phyloP scores from a whole-genome alignment of 768 basidiomycete genomes.

The Leccinum uliginosum region DNA sequence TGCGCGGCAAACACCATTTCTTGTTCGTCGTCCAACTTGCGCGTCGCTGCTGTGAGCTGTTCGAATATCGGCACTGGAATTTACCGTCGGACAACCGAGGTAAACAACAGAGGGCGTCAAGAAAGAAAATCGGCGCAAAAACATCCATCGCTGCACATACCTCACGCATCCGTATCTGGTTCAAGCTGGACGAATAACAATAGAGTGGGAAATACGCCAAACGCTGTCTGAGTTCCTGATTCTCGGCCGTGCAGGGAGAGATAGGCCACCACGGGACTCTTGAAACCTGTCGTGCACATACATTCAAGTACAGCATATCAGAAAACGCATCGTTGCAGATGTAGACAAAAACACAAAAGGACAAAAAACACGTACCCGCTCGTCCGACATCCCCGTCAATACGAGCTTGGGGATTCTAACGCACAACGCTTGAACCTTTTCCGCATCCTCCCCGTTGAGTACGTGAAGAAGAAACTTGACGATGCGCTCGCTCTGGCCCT shows the following conservation, averaged over 20 bases:
- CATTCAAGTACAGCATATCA: background rate
- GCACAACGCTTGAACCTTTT: constrained; percentile 63
- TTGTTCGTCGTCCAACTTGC: constrained; percentile 65
- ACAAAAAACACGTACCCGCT: constrained; percentile 45
- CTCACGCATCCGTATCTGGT: constrained; percentile 69
- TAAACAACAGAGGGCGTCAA: background rate
- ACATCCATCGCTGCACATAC: constrained; percentile 8
- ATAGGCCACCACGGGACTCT: constrained; percentile 54
- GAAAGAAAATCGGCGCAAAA: background rate
- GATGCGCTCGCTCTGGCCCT: constrained; percentile 46
- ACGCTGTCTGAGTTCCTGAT: constrained; percentile 82
- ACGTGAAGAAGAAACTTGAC: constrained; percentile 62
- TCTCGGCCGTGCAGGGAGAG: constrained; percentile 79
- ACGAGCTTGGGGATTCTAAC: constrained; percentile 85
- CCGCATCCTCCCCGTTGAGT: constrained; percentile 50
- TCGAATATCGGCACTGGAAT: constrained; percentile 69
- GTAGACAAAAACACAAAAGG: background rate
- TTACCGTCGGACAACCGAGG: constrained; percentile 32
- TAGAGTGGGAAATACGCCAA: constrained; percentile 82
- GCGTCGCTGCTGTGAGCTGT: constrained; percentile 51
- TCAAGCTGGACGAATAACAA: constrained; percentile 70
- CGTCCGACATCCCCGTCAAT: constrained; percentile 68
- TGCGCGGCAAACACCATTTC: constrained; percentile 71
- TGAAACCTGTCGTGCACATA: constrained; percentile 36
- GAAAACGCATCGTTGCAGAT: background rate